Percentiles rank a stretch among this genome's conserved stretches.
phyloP scores from a whole-genome alignment of 768 basidiomycete genomes.

The Podaxis rugospora region DNA sequence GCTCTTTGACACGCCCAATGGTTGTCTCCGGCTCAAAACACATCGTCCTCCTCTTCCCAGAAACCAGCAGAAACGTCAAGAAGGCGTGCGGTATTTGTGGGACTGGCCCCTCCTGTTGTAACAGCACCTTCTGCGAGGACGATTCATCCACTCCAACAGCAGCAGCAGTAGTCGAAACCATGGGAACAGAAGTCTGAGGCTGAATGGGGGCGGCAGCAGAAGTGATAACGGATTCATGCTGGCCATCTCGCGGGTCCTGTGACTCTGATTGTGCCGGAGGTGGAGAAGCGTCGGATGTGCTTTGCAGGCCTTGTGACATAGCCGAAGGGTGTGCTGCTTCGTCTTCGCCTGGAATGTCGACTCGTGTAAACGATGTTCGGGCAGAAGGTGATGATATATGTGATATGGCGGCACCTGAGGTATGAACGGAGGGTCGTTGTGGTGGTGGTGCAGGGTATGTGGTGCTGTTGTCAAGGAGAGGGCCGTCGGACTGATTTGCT shows the following conservation, averaged over 20 bases:
- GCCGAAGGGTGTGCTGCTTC: conserved; percentile 18
- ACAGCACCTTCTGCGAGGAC: conserved; percentile 8
- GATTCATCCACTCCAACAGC: conserved; percentile 10
- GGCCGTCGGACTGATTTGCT: background rate
- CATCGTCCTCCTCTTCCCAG: conserved; percentile 65
- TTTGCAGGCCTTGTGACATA: conserved; percentile 17
- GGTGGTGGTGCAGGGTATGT: conserved; percentile 4
- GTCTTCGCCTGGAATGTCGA: conserved; percentile 31
- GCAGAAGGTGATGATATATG: conserved; percentile 23
- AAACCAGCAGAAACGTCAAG: conserved; percentile 69
- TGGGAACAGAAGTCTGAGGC: conserved; percentile 13
- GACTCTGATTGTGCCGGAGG: background rate
- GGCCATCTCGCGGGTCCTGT: background rate
- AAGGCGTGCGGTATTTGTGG: conserved; percentile 63
- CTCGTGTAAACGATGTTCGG: conserved; percentile 51
- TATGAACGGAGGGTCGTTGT: background rate
- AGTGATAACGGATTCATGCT: background rate
- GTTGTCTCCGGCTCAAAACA: conserved; percentile 72
- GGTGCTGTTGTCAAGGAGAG: conserved; percentile 3
- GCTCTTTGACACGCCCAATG: conserved; percentile 75
- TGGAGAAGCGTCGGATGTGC: background rate
- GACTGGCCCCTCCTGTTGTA: conserved; percentile 22
- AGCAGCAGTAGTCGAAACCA: conserved; percentile 18
- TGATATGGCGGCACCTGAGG: background rate
- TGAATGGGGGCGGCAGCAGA: background rate